Conservation (phyloP, 139 green algal species). For the Bryopsis sp. region DNA sequence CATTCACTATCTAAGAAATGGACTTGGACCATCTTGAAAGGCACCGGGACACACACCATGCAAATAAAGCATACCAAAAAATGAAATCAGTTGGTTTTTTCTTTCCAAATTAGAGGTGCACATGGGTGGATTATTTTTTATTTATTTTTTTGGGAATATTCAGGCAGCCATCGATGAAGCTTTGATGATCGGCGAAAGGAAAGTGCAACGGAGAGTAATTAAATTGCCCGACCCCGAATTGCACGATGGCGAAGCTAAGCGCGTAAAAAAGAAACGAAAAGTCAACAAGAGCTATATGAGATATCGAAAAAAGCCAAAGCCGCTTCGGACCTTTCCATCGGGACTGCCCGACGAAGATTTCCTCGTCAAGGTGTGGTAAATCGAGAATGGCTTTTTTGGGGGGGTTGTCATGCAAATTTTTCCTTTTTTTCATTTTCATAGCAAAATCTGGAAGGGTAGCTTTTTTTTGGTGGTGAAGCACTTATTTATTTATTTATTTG, state of each 20-base stretch:
- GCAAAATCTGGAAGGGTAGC: not conserved
- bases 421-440: not conserved
- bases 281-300: not conserved
- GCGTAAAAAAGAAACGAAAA: not conserved
- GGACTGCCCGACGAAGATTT: conserved; percentile 9
- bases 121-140: too few relatives aligned
- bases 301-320: not conserved
- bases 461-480: not conserved
- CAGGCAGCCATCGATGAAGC: conserved; percentile 1
- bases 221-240: conserved; percentile 17
- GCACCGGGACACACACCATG: too few relatives aligned
- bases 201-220: not conserved
- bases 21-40: too few relatives aligned
- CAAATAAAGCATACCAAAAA: too few relatives aligned
- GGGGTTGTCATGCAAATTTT: not conserved
- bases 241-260: not conserved
- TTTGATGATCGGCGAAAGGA: conserved; percentile 8
- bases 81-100: too few relatives aligned
- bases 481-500: not conserved
- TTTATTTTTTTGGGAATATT: too few relatives aligned
- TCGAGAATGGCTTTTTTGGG: not conserved
- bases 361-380: conserved; percentile 9
- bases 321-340: not conserved
- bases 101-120: too few relatives aligned
- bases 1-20: too few relatives aligned